Evolutionary conservation across 2,329 filamentous ascomycete species (phyloP), one percentile per base, ranked within the genome.

Genomic region (Exophiala mesophila): DNA sequence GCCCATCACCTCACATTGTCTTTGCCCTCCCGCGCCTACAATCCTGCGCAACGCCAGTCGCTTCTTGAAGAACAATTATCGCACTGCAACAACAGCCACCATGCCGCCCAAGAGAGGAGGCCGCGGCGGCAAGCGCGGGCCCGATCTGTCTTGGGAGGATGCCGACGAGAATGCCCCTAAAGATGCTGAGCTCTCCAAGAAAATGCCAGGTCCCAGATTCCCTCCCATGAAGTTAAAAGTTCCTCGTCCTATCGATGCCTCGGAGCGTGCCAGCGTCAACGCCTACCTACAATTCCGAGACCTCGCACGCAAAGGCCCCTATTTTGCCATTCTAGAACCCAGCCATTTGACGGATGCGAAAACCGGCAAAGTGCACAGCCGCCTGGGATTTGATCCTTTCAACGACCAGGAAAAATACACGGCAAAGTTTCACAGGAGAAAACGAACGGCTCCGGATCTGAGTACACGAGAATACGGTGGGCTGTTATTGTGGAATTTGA

Each of bases 341-440:
- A 47, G 62, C 31, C 56, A 62, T 15, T 54, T 62, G 33, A 45
- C 65, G 42, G 61, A 69, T 43, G 64, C 74, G 57, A 66, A 69
- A 52, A 50, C 40, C 10, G 59, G 66, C 52, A 61, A 61, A 49
- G 47, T 62, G 38, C 23, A 43, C 54, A 63, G 67, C 55, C 59
- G 68, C 56, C 64, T 63, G 2, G 69, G 70, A 15, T 76, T 80
- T 55, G 76, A 82, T 57, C 75, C 78, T 2, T 82, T 82, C 55
- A 69, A 73, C 31, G 75, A 76, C 41, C 80, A 80, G 61, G 74
- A 74, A 28, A 78, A 76, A 1, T 82, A 78, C 56, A 72, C 72
- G 12, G 46, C 41, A 16, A 74, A 71, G 55, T 81, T 79, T 58
- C 64, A 72, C 41, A 77, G 74, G 50, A 75, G 76, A 54, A 70